Percentiles rank a stretch among this genome's conserved stretches.
phyloP scores from a whole-genome alignment of 2,329 filamentous ascomycete species.

The Salinomyces thailandicus region DNA sequence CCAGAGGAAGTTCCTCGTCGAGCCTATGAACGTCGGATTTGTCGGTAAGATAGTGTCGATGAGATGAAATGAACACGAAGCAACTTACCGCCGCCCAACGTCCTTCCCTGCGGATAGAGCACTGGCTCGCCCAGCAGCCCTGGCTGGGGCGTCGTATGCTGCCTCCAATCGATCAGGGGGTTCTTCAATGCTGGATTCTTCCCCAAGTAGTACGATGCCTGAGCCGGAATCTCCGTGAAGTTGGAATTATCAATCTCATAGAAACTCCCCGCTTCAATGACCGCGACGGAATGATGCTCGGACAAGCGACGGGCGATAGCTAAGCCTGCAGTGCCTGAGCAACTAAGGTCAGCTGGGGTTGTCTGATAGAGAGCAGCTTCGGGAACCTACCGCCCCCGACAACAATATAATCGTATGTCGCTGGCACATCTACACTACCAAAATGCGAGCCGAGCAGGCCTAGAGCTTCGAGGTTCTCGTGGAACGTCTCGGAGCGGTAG shows the following conservation, averaged over 20 bases:
- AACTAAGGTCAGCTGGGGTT: too few relatives aligned
- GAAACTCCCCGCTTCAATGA: slow-evolving; percentile 16
- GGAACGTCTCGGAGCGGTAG: not conserved
- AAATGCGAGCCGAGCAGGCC: not conserved
- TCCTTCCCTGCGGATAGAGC: not conserved
- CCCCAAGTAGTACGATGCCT: slow-evolving; percentile 4
- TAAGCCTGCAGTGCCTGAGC: slow-evolving; percentile 17
- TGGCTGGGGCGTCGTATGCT: slow-evolving; percentile 13
- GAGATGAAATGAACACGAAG: not conserved
- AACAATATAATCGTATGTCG: slow-evolving; percentile 16
- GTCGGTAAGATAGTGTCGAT: slow-evolving; percentile 13
- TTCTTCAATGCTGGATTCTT: slow-evolving; percentile 5
- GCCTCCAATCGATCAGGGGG: slow-evolving; percentile 13
- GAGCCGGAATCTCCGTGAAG: slow-evolving; percentile 13
- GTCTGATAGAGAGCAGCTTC: too few relatives aligned
- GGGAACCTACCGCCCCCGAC: slow-evolving; percentile 10
- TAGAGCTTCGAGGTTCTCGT: not conserved
- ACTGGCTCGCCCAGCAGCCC: not conserved
- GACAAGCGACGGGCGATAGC: slow-evolving; percentile 15
- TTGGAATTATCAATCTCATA: slow-evolving; percentile 16
- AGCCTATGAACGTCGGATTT: slow-evolving; percentile 15
- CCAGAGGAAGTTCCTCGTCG: slow-evolving; percentile 15
- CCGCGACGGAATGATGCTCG: slow-evolving; percentile 9
- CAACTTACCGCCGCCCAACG: slow-evolving; percentile 3
- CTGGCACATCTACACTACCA: not conserved